Base-by-base conservation (phyloP, 106 monocot species). In the Phalaenopsis equestris region DNA sequence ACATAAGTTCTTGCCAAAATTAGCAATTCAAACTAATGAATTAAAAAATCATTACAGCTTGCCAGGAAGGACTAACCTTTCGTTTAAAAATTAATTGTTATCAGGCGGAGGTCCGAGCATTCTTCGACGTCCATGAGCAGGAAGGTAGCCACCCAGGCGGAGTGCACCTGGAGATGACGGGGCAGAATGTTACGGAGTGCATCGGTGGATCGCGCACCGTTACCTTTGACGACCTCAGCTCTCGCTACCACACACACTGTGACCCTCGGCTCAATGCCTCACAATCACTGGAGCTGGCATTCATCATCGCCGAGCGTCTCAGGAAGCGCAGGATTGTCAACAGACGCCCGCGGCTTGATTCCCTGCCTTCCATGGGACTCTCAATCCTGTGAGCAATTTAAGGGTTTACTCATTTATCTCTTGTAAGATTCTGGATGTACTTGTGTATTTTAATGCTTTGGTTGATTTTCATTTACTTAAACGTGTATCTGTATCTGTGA, bases 221-320 rank as follows among this genome's bases (percentile, higher is more conserved):
- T 8, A 82, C 82, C 52, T 78, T 82, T 5, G 82, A 82, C 17
- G 82, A 82, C 38, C 70, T 78, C 64, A 55, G 70, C 82, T 77
- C 77, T 41, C 77, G 82, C 77, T 82, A 82, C 77, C 82, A 78
- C 82, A 92, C 84, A 41, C 92, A 89, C 56, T 91, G 91, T 58
- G 91, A 91, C 80, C 91, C 91, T 7, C 79, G 91, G 36, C 87
- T 91, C 36, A 91, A 89, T 16, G 87, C 91, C 12, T 92, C 91
- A 2, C 91, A 92, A 55, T 85, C 91, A 0, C 87, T 92, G 6
- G 91, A 92, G 82, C 81, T 92, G 24, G 81, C 91, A 67, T 92
- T 92, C 85, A 88, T 88, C 80, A 80, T 91, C 42, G 89, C 91
- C 18, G 91, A 91, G 83, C 83, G 91, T 57, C 91, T 91, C 16